Evolutionary conservation across 495 filamentous ascomycete species (phyloP), one percentile per base, ranked within the genome.

Genomic region (Daldinia caldariorum): DNA sequence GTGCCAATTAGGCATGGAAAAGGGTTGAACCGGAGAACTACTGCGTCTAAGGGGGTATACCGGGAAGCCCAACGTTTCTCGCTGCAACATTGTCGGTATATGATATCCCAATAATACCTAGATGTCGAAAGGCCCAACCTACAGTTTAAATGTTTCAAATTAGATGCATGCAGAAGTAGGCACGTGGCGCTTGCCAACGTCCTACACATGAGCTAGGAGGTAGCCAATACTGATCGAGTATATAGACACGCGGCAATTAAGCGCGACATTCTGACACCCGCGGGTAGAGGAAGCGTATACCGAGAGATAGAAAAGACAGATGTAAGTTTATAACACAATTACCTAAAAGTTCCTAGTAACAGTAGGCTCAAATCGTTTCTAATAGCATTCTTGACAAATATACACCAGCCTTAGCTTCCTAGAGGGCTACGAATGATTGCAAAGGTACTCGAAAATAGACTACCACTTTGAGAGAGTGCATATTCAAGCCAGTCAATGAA

Each of bases 231-330:
- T 47, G 13, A 50, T 6, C 32, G 8, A 29, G 13, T 3, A 14
- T n/a, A 38, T 5, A 37, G 37, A 35, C 16, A 51, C 35, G 38
- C 43, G 62, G 62, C 22, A 58, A 12, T 41, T 35, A 51, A 22
- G 47, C n/a, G 32, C 63, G 55, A 43, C 41, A 59, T 14, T 53
- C 26, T 53, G 18, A 4, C 41, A n/a, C 20, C 7, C 32, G 35
- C 20, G 7, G 18, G 12, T 26, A 20, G 4, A n/a, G 32, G 13
- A 51, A 18, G 4, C 1, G 12, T 18, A 43, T 29, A 18, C 49
- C 49, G 49, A 53, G 12, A 53, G 49, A 53, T 32, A 53, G 29
- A 14, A 32, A 12, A 32, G 12, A 14, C 8, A 6, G 5, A 32
- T 0, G 29, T 26, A 3, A 32, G 12, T 53, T 53, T 53, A 47